Evolutionary conservation across 257 asterid species (phyloP).

Genomic region (Fraxinus cuspidata): DNA sequence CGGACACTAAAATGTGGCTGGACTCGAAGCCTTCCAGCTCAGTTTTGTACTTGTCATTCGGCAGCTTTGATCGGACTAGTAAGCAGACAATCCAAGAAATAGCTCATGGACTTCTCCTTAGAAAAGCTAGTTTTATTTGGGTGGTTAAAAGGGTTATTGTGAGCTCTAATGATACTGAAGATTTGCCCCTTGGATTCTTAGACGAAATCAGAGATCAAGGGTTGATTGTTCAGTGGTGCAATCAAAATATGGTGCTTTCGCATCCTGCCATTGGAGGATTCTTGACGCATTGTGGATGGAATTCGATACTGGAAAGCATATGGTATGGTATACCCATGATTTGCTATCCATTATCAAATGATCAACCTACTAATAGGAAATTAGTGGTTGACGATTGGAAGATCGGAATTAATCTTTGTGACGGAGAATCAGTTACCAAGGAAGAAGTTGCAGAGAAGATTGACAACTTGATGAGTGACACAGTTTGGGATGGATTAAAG

Average conservation of each 20-base stretch:
- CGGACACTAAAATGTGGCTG: constrained; percentile 59
- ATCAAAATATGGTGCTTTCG: constrained; percentile 41
- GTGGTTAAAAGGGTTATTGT: constrained; percentile 48
- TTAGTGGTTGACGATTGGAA: constrained; percentile 53
- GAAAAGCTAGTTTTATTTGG: constrained; percentile 64
- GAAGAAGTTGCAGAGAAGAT: constrained; percentile 39
- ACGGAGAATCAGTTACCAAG: constrained; percentile 31
- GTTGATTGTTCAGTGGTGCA: constrained; percentile 47
- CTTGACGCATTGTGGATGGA: constrained; percentile 62
- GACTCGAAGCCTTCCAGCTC: constrained; percentile 42
- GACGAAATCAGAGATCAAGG: constrained; percentile 36
- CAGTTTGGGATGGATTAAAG: constrained; percentile 30
- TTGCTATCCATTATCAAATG: constrained; percentile 45
- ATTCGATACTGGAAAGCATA: constrained; percentile 51
- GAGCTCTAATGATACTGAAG: constrained; percentile 16
- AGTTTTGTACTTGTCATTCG: constrained; percentile 62
- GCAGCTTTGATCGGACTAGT: constrained; percentile 42
- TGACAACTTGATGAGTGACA: constrained; percentile 28
- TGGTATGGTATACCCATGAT: constrained; percentile 59
- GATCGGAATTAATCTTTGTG: constrained; percentile 47
- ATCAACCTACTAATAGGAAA: constrained; percentile 50
- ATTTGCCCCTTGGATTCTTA: constrained; percentile 25
- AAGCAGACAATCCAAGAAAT: constrained; percentile 45
- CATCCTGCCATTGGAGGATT: constrained; percentile 45
- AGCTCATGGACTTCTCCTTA: constrained; percentile 50